Conservation (phyloP, 1,139 yeast species). For the Komagataea norvegica region DNA sequence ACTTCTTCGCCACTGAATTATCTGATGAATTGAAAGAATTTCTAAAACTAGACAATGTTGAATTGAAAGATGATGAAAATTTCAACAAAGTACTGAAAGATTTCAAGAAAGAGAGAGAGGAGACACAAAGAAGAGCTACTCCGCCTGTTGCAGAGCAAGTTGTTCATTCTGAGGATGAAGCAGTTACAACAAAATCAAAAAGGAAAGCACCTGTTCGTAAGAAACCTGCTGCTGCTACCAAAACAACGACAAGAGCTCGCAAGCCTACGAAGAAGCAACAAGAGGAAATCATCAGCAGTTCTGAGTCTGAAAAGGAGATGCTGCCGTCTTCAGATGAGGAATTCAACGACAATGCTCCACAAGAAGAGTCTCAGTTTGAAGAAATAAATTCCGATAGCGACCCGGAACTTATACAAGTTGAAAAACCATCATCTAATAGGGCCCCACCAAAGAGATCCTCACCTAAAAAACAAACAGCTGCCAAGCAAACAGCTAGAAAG, state of each 20-base stretch:
- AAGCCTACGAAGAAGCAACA: slow-evolving; percentile 9
- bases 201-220: background rate
- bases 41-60: slow-evolving; percentile 37
- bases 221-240: slow-evolving; percentile 1
- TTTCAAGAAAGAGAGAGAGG: slow-evolving; percentile 26
- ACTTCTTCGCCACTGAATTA: slow-evolving; percentile 65
- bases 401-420: slow-evolving; percentile 14
- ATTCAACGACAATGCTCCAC: slow-evolving; percentile 9
- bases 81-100: slow-evolving; percentile 28
- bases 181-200: slow-evolving; percentile 1
- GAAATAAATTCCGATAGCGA: slow-evolving; percentile 9
- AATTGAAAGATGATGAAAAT: slow-evolving; percentile 30
- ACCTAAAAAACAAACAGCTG: background rate
- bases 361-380: slow-evolving; percentile 3
- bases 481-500: background rate
- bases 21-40: slow-evolving; percentile 56
- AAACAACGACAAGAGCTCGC: background rate
- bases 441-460: slow-evolving; percentile 4
- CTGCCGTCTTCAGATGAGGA: slow-evolving; percentile 6
- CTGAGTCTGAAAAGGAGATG: slow-evolving; percentile 13
- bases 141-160: slow-evolving; percentile 10
- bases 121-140: slow-evolving; percentile 17
- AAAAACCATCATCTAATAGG: slow-evolving; percentile 6
- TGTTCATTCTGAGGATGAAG: slow-evolving; percentile 2
- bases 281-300: slow-evolving; percentile 9